Percentiles rank a stretch among this genome's conserved stretches.
Conservation (phyloP, 2,329 filamentous ascomycete species). For the Paracorniculantispora psalliotae region DNA sequence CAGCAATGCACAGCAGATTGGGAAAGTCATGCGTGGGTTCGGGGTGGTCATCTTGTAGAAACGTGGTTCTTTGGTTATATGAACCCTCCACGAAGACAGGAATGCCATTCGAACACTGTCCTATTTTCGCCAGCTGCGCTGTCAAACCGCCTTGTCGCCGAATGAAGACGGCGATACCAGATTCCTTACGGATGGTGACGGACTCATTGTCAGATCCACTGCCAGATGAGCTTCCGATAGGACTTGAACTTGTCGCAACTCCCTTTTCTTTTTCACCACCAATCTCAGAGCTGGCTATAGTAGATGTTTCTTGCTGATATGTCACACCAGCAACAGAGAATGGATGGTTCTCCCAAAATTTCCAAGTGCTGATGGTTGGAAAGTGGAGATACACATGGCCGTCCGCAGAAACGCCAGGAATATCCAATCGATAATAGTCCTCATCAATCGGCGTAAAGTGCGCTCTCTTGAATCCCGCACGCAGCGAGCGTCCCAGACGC, state of each 20-base stretch:
- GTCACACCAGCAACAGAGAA: conserved; percentile 25
- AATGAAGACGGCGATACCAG: conserved; percentile 26
- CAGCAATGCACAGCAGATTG: conserved; percentile 25
- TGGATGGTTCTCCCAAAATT: conserved; percentile 29
- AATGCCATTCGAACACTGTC: conserved; percentile 16
- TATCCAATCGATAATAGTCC: conserved; percentile 26
- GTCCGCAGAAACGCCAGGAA: conserved; percentile 21
- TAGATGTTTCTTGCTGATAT: conserved; percentile 13
- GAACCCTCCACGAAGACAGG: conserved; percentile 26
- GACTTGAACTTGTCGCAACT: neutral
- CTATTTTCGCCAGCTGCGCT: conserved; percentile 18
- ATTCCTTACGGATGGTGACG: neutral
- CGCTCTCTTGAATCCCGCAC: conserved; percentile 23
- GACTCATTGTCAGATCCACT: neutral
- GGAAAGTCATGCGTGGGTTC: conserved; percentile 19
- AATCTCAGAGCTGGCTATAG: neutral
- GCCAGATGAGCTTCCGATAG: neutral
- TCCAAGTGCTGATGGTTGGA: conserved; percentile 25
- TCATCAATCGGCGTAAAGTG: conserved; percentile 25
- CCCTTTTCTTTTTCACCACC: conserved; percentile 15
- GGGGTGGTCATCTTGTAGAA: conserved; percentile 17
- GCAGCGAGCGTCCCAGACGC: conserved; percentile 17
- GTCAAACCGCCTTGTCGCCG: conserved; percentile 22
- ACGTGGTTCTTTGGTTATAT: conserved; percentile 23
- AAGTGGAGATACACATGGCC: conserved; percentile 29